phyloP scores from a whole-genome alignment of 305 asterid genomes.

The Stenogyne calaminthoides region DNA sequence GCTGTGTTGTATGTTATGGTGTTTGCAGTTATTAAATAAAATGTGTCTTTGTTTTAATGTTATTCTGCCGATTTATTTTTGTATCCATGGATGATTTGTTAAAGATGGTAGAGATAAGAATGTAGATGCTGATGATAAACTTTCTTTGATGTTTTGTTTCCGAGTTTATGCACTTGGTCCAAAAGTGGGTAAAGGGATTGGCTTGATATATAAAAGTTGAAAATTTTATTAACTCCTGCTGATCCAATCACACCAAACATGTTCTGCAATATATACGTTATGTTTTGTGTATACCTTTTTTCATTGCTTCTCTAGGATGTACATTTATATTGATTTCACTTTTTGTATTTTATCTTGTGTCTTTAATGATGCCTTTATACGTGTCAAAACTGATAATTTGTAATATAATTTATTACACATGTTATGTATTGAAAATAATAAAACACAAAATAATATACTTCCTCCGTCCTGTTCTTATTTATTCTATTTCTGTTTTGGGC shows the following conservation, averaged over 20 bases:
- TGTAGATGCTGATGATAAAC: neutral
- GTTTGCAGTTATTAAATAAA: neutral
- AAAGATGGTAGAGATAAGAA: neutral
- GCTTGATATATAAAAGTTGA: neutral
- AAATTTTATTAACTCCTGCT: neutral
- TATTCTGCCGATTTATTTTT: neutral
- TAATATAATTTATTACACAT: too few relatives aligned
- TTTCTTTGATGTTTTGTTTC: neutral
- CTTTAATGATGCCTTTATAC: too few relatives aligned
- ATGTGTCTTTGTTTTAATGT: neutral
- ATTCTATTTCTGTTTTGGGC: too few relatives aligned
- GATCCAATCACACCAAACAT: neutral
- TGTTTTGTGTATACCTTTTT: neutral
- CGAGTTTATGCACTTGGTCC: neutral
- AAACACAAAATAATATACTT: too few relatives aligned
- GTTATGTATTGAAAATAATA: too few relatives aligned
- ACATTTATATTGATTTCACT: too few relatives aligned
- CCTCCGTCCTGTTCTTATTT: too few relatives aligned
- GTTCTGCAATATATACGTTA: neutral
- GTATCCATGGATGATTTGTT: neutral
- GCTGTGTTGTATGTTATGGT: slow-evolving; percentile 3
- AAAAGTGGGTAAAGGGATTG: neutral
- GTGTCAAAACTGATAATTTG: too few relatives aligned
- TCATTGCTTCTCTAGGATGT: neutral
- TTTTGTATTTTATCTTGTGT: too few relatives aligned